Evolutionary conservation across 2,329 filamentous ascomycete species (phyloP), one percentile per base, ranked within the genome.

Genomic region (Neonectria faginata): DNA sequence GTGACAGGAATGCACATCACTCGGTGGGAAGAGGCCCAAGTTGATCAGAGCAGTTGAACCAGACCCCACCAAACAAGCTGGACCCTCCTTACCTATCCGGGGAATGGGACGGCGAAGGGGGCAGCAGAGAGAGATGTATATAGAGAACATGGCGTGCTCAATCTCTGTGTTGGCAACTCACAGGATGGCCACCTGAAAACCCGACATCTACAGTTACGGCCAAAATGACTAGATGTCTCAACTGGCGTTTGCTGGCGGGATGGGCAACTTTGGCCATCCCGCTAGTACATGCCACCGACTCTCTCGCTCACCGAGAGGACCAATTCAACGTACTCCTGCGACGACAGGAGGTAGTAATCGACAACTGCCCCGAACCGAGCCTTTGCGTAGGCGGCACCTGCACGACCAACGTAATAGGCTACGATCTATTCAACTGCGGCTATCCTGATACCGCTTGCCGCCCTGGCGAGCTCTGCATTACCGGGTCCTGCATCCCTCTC

Each of bases 401-500:
- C 54, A 65, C 62, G 25, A 65, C 62, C 4, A 65, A 61, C 41
- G 41, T 61, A 27, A 52, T 65, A 42, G 57, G 62, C 29, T 61
- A 57, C 53, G 62, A 65, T 31, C 58, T 61, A 14, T 57, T 57
- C 52, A 65, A 65, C 57, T 65, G 62, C 25, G 62, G 62, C 25
- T 61, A 47, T 29, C 41, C 52, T 27, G 27, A 52, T 16, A 61
- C 48, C 29, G 52, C 53, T 22, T 65, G 62, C 47, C 42, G 39
- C 1, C 20, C 62, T 2, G 62, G 57, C 41, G 62, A 65, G 33
- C 47, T 65, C 9, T 65, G 62, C 31, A 53, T 65, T 20, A 48
- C 57, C 22, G 62, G 62, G 47, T 61, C 57, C 12, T 65, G 62
- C 27, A 57, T 62, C 41, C 57, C 62, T 14, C 62, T 65, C 62